Evolutionary conservation across 1,139 yeast species (phyloP), one percentile per base, ranked within the genome.

Genomic region (Debaryomycetaceae sp.): DNA sequence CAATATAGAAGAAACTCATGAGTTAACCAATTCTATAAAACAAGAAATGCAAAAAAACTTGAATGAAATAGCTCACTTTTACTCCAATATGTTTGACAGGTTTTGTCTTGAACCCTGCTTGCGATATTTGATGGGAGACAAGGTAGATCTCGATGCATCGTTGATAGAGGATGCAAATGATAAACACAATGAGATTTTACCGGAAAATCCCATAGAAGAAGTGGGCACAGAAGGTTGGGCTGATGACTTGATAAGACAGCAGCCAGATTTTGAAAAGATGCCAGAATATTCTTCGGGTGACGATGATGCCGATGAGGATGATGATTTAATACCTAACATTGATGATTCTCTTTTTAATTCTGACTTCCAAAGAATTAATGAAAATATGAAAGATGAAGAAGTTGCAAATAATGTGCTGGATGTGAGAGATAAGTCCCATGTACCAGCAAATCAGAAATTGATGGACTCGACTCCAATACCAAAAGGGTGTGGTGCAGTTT

Each of bases 381-480:
- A 24, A 8, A 13, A 23, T 7, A 17, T 11, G 6, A 34, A 24
- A 6, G 29, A 22, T 22, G 40, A 34, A 39, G 46, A 46, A 49
- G 65, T 48, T 20, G 56, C 62, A 2, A 29, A 27, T 13, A 40
- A 33, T 17, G 17, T 13, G 14, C 24, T 34, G n/a, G 42, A n/a
- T 5, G 11, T 27, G n/a, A 39, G 24, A 36, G 14, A 40, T 14
- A 20, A 20, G 6, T 13, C 23, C 3, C 29, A 36, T 17, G 9
- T 33, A 27, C 37, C 51, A 6, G 50, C 63, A 6, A 53, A 59
- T 31, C 37, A 24, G 8, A 40, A 41, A 11, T 46, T 48, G 13
- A 79, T 83, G 55, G 96, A 89, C 57, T 83, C 90, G 35, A 88
- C 96, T 0, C 97, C 97, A 0, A 75, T 90, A 4, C 97, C 97